Percentiles rank a stretch among this genome's conserved stretches.
phyloP scores from a whole-genome alignment of 1,284 basidiomycete genomes.

The Tremellales sp. region DNA sequence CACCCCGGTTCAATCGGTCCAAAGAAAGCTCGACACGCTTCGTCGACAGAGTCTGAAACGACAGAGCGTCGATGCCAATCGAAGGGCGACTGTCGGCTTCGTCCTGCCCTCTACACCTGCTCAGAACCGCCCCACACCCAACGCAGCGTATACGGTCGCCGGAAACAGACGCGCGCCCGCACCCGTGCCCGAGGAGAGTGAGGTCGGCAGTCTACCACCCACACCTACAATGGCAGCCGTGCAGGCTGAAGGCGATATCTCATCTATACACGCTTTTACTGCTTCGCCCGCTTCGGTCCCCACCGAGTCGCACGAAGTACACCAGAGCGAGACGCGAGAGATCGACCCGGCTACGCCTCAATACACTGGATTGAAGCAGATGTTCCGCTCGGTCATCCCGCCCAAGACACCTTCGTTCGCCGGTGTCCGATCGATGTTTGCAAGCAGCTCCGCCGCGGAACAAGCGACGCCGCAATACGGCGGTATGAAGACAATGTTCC shows the following conservation, averaged over 20 bases:
- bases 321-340: too few relatives aligned
- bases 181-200: background rate
- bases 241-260: too few relatives aligned
- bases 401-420: conserved; percentile 24
- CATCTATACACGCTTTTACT: too few relatives aligned
- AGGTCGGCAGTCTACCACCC: background rate
- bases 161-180: background rate
- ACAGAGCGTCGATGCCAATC: conserved; percentile 2
- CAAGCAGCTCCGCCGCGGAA: conserved; percentile 7
- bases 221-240: background rate
- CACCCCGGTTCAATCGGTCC: conserved; percentile 33
- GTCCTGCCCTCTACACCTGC: conserved; percentile 30
- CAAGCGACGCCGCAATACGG: conserved; percentile 21
- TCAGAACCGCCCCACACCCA: conserved; percentile 1
- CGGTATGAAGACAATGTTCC: conserved; percentile 22
- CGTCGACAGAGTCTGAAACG: conserved; percentile 20
- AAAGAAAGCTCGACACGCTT: conserved; percentile 25
- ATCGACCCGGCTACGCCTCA: conserved; percentile 12
- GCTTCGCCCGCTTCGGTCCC: background rate
- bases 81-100: conserved; percentile 35
- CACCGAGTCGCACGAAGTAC: background rate
- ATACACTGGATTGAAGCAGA: conserved; percentile 21
- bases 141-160: conserved; percentile 17
- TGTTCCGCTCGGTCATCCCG: conserved; percentile 17
- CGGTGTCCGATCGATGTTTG: conserved; percentile 23